Evolutionary conservation across 495 filamentous ascomycete genomes (phyloP).

Genomic region (Annulohypoxylon nitens): DNA sequence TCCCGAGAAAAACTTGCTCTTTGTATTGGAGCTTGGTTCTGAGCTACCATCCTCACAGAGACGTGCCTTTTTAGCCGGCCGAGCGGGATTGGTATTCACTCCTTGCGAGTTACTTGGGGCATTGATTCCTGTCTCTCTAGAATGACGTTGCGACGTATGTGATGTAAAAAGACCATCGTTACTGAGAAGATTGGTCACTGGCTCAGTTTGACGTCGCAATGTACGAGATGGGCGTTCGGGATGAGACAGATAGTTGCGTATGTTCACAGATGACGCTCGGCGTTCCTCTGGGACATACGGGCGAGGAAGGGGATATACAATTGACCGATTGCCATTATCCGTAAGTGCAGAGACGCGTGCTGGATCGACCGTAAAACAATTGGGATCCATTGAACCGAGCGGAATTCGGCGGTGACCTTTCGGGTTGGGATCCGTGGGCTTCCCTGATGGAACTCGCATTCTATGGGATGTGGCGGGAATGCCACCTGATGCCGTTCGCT

Average conservation of each 20-base stretch:
- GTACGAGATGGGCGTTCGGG: conserved; percentile 35
- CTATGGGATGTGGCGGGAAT: conserved; percentile 41
- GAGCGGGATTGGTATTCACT: conserved; percentile 12
- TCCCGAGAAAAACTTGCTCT: conserved; percentile 60
- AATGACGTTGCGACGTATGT: conserved; percentile 54
- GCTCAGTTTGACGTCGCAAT: conserved; percentile 57
- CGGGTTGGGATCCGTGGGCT: conserved; percentile 85
- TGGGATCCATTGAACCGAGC: conserved; percentile 87
- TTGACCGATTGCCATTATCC: conserved; percentile 51
- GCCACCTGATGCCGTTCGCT: conserved; percentile 54
- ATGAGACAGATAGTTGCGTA: conserved; percentile 45
- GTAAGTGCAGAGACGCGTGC: conserved; percentile 45
- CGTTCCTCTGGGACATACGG: conserved; percentile 57
- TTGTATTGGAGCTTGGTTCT: conserved; percentile 39
- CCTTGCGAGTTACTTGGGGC: conserved; percentile 39
- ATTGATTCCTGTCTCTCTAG: conserved; percentile 36
- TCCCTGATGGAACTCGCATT: conserved; percentile 62
- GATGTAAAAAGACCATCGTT: conserved; percentile 30
- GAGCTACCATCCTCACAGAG: conserved; percentile 57
- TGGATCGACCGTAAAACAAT: conserved; percentile 71
- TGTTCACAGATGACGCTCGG: conserved; percentile 8
- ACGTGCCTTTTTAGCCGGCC: conserved; percentile 65
- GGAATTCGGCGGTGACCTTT: conserved; percentile 76
- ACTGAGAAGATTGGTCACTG: conserved; percentile 54
- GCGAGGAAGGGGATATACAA: conserved; percentile 63